Base-by-base conservation (phyloP, 495 filamentous ascomycete species). In the Aspergillus hancockii region DNA sequence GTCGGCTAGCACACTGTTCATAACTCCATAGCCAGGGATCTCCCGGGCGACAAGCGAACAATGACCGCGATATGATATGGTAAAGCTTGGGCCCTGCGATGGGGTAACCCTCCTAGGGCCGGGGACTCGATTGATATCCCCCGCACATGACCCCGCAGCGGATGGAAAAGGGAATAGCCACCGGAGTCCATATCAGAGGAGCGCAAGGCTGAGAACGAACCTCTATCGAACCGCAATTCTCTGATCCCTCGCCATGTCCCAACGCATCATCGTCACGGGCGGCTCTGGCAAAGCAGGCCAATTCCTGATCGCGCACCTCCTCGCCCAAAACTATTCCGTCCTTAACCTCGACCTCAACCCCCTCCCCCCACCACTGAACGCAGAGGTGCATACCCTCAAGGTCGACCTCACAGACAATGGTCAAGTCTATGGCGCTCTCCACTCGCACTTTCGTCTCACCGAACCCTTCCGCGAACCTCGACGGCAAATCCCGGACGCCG, bases 221-320 rank as follows among this genome's bases (percentile, higher is more conserved):
- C 25, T 28, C 3, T 28, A 3, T 28, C 25, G 25, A 28, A 28
- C 25, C 25, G n/a, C n/a, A n/a, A n/a, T n/a, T n/a, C 25, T 28
- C 7, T 28, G 3, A 3, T 28, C 25, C 25, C 25, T 36, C 34
- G 34, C 34, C 34, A 36, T 36, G 34, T 36, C 34, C 34, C 4
- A 36, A 14, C 34, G 80, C 8, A 80, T 86, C 60, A 73, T 85
- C 52, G 78, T 86, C 55, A 85, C 83, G 12, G 81, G 82, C 23
- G 84, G 84, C 55, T 78, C 75, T 50, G 83, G 85, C 8, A 84
- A 86, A 71, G 84, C 82, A 14, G 84, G 84, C 12, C 77, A 82
- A 55, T 78, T 85, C 67, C 71, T 79, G 30, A 84, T 88, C 43
- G 70, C 75, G 16, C 75, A 85, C 38, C 75, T 88, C 28, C 69